Evolutionary conservation across 208 protist species (phyloP).

Genomic region (Acanthamoeba divionensis): DNA sequence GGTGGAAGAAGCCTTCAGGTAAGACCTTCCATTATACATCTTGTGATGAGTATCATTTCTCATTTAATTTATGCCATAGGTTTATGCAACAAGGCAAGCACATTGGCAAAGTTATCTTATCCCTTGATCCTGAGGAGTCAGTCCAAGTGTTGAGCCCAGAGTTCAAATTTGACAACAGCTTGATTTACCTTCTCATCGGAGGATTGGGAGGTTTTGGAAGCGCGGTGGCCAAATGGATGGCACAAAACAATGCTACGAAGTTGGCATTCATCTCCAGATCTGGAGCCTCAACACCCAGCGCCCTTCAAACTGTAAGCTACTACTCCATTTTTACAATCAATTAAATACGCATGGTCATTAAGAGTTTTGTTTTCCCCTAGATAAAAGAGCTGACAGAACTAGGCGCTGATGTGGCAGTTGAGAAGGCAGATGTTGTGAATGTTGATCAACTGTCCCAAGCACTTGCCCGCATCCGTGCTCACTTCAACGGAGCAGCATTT

Average conservation of each 20-base stretch:
- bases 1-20: slow-evolving; percentile 57
- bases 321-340: too few relatives aligned
- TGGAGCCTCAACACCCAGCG: background rate
- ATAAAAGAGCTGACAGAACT: background rate
- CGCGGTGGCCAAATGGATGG: background rate
- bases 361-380: too few relatives aligned
- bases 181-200: slow-evolving; percentile 54
- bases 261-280: slow-evolving; percentile 35
- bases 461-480: background rate
- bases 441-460: background rate
- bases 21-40: too few relatives aligned
- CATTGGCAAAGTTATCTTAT: slow-evolving; percentile 69
- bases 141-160: background rate
- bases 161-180: background rate
- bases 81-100: slow-evolving; percentile 64
- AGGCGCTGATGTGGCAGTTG: background rate
- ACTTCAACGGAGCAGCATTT: background rate
- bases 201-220: slow-evolving; percentile 51
- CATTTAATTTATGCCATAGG: too few relatives aligned
- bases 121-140: background rate
- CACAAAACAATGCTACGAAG: background rate
- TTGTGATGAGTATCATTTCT: too few relatives aligned
- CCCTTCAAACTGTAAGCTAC: background rate
- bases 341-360: too few relatives aligned
- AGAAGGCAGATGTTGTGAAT: slow-evolving; percentile 45